phyloP scores from a whole-genome alignment of 2,329 filamentous ascomycete genomes.

The Pseudogymnoascus sp. region DNA sequence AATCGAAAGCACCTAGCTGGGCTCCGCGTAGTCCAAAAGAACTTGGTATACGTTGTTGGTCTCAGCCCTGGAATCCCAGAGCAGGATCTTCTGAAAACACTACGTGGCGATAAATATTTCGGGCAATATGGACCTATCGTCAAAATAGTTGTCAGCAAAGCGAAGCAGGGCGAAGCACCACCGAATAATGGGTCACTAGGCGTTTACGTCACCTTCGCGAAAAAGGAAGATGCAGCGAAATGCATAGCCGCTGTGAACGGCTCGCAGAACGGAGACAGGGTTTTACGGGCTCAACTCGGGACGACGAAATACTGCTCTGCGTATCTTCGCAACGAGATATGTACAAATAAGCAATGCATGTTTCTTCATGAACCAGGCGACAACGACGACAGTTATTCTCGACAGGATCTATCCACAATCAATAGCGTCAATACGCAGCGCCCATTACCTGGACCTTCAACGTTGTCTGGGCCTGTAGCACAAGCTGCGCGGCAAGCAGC shows the following conservation, averaged over 20 bases:
- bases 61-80: constrained; percentile 86
- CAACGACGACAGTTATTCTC: constrained; percentile 91
- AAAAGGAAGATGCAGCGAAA: constrained; percentile 77
- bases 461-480: constrained; percentile 35
- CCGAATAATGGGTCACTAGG: constrained; percentile 75
- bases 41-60: constrained; percentile 95
- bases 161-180: constrained; percentile 53
- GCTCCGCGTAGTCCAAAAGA: constrained; percentile 94
- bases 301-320: constrained; percentile 99
- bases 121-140: constrained; percentile 97
- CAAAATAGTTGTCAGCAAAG: constrained; percentile 97
- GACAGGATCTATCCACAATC: constrained; percentile 89
- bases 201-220: constrained; percentile 96
- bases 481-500: constrained; percentile 46
- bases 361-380: constrained; percentile 98
- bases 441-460: constrained; percentile 45
- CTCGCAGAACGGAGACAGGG: constrained; percentile 79
- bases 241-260: constrained; percentile 92
- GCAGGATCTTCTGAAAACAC: constrained; percentile 81
- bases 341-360: constrained; percentile 94
- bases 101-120: constrained; percentile 88
- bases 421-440: constrained; percentile 77
- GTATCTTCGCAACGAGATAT: constrained; percentile 88
- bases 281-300: constrained; percentile 69
- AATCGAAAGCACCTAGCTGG: constrained; percentile 94